Base-by-base conservation (phyloP, 106 monocot genomes). In the Narthecium ossifragum region DNA sequence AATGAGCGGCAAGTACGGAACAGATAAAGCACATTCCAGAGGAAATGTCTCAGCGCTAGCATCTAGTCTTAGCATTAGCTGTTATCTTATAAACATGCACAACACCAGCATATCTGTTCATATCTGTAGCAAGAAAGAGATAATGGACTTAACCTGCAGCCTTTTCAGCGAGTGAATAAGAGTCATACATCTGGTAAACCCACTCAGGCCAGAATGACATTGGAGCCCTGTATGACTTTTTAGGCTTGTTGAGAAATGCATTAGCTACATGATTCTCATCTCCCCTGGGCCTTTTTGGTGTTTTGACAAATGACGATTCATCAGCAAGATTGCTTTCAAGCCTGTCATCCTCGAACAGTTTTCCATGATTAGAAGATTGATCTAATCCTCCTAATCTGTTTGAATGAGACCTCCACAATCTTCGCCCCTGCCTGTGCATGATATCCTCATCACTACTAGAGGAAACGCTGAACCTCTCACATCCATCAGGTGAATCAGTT, bases 181-280 rank as follows among this genome's bases (percentile, higher is more conserved):
- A 87, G 53, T 98, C 98, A 50, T 79, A 85, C 84, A 98, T 81
- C 34, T 81, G 70, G 68, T 91, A 98, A 53, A 79, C 81, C 98
- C 98, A 98, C 13, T 49, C 58, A 55, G 91, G 91, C 91, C 87
- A 98, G 61, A 84, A 91, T 25, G 91, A 46, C 84, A 98, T 40
- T 38, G 98, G 71, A 46, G 87, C 87, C 38, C 46, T 67, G n/a
- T 58, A 59, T 17, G 53, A 26, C n/a, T 38, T 5, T 47, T 71
- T 83, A 32, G 50, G 50, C 8, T 33, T 15, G 31, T 36, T 34
- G 20, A 18, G 24, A 18, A 4, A 48, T 0, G 21, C 17, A 29
- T 40, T 25, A 0, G 14, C 54, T 56, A 62, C 61, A 31, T 9
- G 18, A 18, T 52, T 62, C 34, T 43, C 66, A 61, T 27, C 18